Evolutionary conservation across 306 rosid genomes (phyloP), one percentile per base, ranked within the genome.

Genomic region (Sicyos baderoa): DNA sequence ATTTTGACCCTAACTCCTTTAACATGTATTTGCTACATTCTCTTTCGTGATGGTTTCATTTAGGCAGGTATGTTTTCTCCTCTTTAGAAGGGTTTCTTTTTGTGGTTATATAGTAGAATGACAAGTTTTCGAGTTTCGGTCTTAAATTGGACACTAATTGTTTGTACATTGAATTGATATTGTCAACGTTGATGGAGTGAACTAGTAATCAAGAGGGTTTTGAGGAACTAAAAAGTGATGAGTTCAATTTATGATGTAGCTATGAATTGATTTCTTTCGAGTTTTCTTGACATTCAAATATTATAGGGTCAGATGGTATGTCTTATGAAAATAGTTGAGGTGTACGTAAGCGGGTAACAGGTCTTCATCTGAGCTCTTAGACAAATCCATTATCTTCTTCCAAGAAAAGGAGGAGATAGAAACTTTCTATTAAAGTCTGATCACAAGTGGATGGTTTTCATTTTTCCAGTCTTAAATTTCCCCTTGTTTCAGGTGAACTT

Each of bases 351-450:
- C n/a, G n/a, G n/a, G n/a, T n/a, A n/a, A n/a, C n/a, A n/a, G n/a
- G n/a, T n/a, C 60, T 16, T 21, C 32, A 40, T 37, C 52, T 40
- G 4, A 16, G 27, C 47, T 35, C 44, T 54, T 35, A 18, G 58
- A 75, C 76, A 72, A 54, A 68, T 74, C 21, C 4, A 19, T 71
- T 64, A 29, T 62, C 73, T 70, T 72, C 56, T 55, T 4, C 15
- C 9, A 18, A 57, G 58, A 70, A 4, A 25, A 47, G 77, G 61
- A 44, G 66, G 64, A 19, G 70, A 14, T 47, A 40, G 73, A 29
- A 74, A 73, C 50, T 66, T 66, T 64, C 51, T 32, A 64, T 64
- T 18, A 18, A 42, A 54, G 51, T 49, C 42, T 37, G 8, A n/a
- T 27, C 40, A 65, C 54, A 50, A 42, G 19, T 63, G 44, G 57